Evolutionary conservation across 352 stramenopile genomes (phyloP), one percentile per base, ranked within the genome.

Genomic region (Phytophthora tentaculata): DNA sequence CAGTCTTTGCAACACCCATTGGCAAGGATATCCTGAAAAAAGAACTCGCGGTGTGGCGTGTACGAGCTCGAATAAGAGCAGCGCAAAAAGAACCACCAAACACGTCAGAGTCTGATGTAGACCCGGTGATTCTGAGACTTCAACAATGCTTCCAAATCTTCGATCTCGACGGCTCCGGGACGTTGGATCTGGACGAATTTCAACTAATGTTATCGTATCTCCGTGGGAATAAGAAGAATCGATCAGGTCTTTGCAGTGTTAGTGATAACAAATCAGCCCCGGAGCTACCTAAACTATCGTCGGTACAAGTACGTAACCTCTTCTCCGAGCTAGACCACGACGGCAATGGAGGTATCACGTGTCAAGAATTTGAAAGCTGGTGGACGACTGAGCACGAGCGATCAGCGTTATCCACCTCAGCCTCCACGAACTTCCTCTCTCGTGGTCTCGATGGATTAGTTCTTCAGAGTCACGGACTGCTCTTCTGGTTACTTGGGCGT

Each of bases 191-290:
- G 9, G 74, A 84, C 47, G 76, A 84, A 37, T 87, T 87, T 26
- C 67, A 81, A 53, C 59, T 87, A 20, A 73, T 87, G 76, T 47
- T 87, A 5, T 75, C 79, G 32, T 80, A 84, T 65, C 45, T 87
- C 23, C 74, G 74, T 20, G 67, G 51, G 0, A 72, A 76, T 12
- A 74, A 62, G 26, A 39, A 32, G 12, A 53, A 28, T 10, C 48
- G 24, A 20, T 23, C 26, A 0, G 49, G 16, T 23, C 48, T 56
- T 20, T 26, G 39, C 9, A 69, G 62, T 22, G 19, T 64, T 12
- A 52, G 45, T 13, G 48, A 39, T 2, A 57, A 61, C 1, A 39
- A 12, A 17, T 19, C 39, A 16, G 28, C 53, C 9, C 24, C 24
- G 8, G 69, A 74, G 23, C 57, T 24, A 2, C 37, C 64, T 0